These are phyloP conservation scores for Citeromyces hawaiiensis DNA, from an alignment of 1,139 yeast genomes.

Conservation along the genomic window DNA sequence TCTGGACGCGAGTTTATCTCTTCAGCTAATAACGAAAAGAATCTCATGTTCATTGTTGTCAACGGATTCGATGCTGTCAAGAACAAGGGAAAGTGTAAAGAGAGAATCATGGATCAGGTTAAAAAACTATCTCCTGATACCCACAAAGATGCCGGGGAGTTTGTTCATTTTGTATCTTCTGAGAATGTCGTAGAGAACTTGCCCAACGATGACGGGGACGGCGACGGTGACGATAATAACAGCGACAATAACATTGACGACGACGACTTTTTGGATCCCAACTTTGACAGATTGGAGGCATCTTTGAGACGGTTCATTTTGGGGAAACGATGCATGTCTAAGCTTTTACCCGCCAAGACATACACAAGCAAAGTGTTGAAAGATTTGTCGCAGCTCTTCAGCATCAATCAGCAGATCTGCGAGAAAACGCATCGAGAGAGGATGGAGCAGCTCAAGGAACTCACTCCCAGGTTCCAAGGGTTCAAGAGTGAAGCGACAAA, in stretches of 20 bases:
- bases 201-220: slow-evolving; percentile 19
- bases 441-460: slow-evolving; percentile 30
- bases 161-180: slow-evolving; percentile 90
- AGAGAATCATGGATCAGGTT: slow-evolving; percentile 76
- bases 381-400: slow-evolving; percentile 52
- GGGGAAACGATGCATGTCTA: slow-evolving; percentile 81
- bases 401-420: slow-evolving; percentile 46
- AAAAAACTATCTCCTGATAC: slow-evolving; percentile 82
- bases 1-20: slow-evolving; percentile 91
- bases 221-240: slow-evolving; percentile 18
- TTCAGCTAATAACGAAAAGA: slow-evolving; percentile 84
- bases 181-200: slow-evolving; percentile 22
- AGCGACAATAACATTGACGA: slow-evolving; percentile 11
- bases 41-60: slow-evolving; percentile 86
- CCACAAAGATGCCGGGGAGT: slow-evolving; percentile 71
- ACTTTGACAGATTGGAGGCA: slow-evolving; percentile 76
- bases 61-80: slow-evolving; percentile 80
- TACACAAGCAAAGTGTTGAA: slow-evolving; percentile 55
- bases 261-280: slow-evolving; percentile 27
- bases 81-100: slow-evolving; percentile 68
- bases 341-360: slow-evolving; percentile 84
- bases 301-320: slow-evolving; percentile 76
- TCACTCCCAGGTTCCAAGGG: slow-evolving; percentile 54
- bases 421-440: slow-evolving; percentile 31
- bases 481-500: slow-evolving; percentile 36